Percentiles rank a stretch among this genome's conserved stretches.
Conservation (phyloP, 108 stramenopile species). For the Pseudonitzschia multiseries region DNA sequence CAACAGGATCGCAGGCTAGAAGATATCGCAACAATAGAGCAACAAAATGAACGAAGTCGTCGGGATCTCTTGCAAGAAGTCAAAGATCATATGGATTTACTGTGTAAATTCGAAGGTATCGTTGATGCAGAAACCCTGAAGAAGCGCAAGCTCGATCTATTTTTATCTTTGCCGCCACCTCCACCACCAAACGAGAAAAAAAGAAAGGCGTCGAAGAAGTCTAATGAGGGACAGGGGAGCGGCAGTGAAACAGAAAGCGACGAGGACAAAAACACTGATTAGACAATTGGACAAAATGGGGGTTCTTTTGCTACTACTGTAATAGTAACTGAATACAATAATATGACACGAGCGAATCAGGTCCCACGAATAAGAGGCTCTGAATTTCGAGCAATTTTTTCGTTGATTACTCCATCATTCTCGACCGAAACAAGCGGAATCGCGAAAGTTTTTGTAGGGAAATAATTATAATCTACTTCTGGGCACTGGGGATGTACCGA, state of each 20-base stretch:
- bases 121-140: conserved; percentile 46
- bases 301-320: neutral
- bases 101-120: conserved; percentile 61
- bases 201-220: neutral
- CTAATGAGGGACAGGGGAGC: neutral
- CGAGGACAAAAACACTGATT: neutral
- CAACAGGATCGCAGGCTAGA: neutral
- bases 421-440: neutral
- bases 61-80: conserved; percentile 49
- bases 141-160: conserved; percentile 59
- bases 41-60: conserved; percentile 17
- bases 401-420: neutral
- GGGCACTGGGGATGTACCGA: neutral
- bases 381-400: neutral
- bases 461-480: neutral
- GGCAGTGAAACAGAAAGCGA: conserved; percentile 6
- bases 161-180: conserved; percentile 50
- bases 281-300: neutral
- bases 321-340: neutral
- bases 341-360: neutral
- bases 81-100: conserved; percentile 56
- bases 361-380: no score
- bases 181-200: conserved; percentile 40
- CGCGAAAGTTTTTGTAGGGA: neutral
- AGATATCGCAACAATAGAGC: neutral